A percentile compares a stretch with the other conserved stretches of the same genome.
Evolutionary conservation across 495 filamentous ascomycete species (phyloP).

Genomic region (Antarctomyces pellizariae): DNA sequence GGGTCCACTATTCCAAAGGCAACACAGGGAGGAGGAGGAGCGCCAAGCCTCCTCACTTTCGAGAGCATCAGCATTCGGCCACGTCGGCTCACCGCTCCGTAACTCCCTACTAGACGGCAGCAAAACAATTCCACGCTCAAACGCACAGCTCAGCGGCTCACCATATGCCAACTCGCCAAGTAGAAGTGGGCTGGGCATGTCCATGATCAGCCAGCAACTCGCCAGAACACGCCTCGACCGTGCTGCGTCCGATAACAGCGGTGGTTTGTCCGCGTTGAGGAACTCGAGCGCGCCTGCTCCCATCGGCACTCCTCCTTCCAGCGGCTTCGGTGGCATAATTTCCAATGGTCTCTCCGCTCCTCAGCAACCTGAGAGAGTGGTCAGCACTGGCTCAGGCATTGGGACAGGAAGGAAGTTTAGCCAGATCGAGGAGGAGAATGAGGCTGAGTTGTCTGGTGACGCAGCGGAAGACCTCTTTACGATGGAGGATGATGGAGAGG

Average conservation of each 20-base stretch:
- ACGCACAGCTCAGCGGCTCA: conserved; percentile 13
- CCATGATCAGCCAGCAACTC: conserved; percentile 49
- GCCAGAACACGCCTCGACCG: conserved; percentile 26
- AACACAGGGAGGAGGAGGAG: conserved; percentile 51
- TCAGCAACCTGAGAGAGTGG: too few relatives aligned
- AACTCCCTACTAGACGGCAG: conserved; percentile 58
- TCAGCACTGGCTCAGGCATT: too few relatives aligned
- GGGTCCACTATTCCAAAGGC: conserved; percentile 56
- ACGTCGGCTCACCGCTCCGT: conserved; percentile 82
- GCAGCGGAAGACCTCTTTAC: too few relatives aligned
- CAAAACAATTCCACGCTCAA: conserved; percentile 18
- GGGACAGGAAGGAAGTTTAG: too few relatives aligned
- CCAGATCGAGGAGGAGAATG: too few relatives aligned
- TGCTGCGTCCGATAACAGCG: conserved; percentile 15
- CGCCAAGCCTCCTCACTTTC: conserved; percentile 20
- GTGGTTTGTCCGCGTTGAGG: too few relatives aligned
- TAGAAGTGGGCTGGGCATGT: conserved; percentile 28
- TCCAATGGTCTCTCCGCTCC: too few relatives aligned
- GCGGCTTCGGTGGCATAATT: too few relatives aligned
- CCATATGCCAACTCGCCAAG: conserved; percentile 44
- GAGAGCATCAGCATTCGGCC: conserved; percentile 41
- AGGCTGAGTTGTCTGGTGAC: conserved; percentile 1
- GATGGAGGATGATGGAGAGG: too few relatives aligned
- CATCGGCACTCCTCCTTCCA: too few relatives aligned
- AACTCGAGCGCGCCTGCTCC: too few relatives aligned